Conservation (phyloP, 768 basidiomycete species). For the Boletus speciosus region DNA sequence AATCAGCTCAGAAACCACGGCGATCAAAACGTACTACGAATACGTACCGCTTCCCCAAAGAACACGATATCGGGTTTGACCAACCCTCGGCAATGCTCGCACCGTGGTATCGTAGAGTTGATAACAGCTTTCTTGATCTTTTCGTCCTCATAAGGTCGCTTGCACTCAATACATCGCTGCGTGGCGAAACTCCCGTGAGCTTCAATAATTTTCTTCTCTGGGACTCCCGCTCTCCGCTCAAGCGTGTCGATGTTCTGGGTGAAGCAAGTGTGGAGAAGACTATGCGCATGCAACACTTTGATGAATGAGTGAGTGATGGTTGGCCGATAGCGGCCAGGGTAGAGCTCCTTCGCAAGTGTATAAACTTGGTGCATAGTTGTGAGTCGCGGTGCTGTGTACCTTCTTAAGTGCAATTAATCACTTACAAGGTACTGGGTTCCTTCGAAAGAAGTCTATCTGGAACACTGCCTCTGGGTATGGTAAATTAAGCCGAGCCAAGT, state of each 20-base stretch:
- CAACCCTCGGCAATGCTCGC: slow-evolving; percentile 63
- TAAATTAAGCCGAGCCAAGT: slow-evolving; percentile 69
- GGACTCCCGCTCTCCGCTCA: slow-evolving; percentile 79
- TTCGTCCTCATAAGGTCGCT: slow-evolving; percentile 51
- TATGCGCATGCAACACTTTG: slow-evolving; percentile 67
- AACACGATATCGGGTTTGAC: slow-evolving; percentile 96
- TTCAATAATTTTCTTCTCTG: slow-evolving; percentile 74
- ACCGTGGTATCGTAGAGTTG: slow-evolving; percentile 57
- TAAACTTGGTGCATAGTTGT: slow-evolving; percentile 54
- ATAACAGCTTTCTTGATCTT: slow-evolving; percentile 66
- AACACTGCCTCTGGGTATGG: slow-evolving; percentile 97
- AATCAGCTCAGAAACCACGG: not conserved
- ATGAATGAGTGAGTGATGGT: slow-evolving; percentile 91
- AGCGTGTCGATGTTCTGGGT: slow-evolving; percentile 94
- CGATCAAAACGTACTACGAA: not conserved
- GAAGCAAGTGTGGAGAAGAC: slow-evolving; percentile 71
- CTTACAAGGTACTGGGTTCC: slow-evolving; percentile 78
- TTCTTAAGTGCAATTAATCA: not conserved
- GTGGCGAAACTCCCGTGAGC: slow-evolving; percentile 95
- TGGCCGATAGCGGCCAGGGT: slow-evolving; percentile 86
- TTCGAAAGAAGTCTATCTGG: slow-evolving; percentile 81
- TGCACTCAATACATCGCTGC: slow-evolving; percentile 80
- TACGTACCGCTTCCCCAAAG: slow-evolving; percentile 74
- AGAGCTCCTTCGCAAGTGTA: slow-evolving; percentile 88
- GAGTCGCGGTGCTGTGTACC: not conserved